phyloP scores from a whole-genome alignment of 1,139 yeast species.

The Candida tetrigidarum region DNA sequence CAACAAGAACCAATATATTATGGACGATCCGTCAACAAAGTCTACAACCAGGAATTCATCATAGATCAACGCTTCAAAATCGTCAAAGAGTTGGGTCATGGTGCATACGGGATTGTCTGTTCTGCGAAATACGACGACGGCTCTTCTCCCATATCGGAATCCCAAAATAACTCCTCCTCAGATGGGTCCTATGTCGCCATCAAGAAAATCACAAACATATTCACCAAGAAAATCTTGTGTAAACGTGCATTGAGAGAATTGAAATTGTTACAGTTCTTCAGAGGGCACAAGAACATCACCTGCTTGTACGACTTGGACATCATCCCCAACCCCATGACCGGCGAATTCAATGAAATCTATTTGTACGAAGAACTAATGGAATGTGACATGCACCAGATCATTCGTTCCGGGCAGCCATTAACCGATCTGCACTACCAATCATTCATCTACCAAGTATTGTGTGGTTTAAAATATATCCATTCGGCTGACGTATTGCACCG shows the following conservation, averaged over 20 bases:
- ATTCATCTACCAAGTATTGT: constrained; percentile 87
- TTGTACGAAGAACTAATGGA: constrained; percentile 96
- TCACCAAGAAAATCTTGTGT: constrained; percentile 84
- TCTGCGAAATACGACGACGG: constrained; percentile 89
- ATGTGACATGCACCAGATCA: constrained; percentile 97
- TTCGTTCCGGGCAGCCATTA: constrained; percentile 89
- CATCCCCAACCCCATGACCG: constrained; percentile 69
- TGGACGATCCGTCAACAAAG: constrained; percentile 53
- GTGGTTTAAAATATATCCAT: constrained; percentile 88
- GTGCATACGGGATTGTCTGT: constrained; percentile 96
- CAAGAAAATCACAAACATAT: constrained; percentile 91
- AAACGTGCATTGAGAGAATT: constrained; percentile 90
- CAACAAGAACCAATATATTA: constrained; percentile 21
- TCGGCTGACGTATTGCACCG: constrained; percentile 95
- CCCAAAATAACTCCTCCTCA: constrained; percentile 14
- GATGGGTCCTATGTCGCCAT: constrained; percentile 72
- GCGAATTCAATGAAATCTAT: constrained; percentile 87
- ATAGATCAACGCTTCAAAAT: constrained; percentile 85
- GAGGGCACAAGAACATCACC: constrained; percentile 93
- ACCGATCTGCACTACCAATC: constrained; percentile 96
- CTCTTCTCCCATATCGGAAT: constrained; percentile 21
- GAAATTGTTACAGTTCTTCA: constrained; percentile 83
- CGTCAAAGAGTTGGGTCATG: constrained; percentile 92
- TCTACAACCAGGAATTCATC: constrained; percentile 87
- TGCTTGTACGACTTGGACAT: constrained; percentile 94